These are phyloP conservation scores for Quillaja saponaria DNA, from an alignment of 306 rosid species.

Conservation along the genomic window DNA sequence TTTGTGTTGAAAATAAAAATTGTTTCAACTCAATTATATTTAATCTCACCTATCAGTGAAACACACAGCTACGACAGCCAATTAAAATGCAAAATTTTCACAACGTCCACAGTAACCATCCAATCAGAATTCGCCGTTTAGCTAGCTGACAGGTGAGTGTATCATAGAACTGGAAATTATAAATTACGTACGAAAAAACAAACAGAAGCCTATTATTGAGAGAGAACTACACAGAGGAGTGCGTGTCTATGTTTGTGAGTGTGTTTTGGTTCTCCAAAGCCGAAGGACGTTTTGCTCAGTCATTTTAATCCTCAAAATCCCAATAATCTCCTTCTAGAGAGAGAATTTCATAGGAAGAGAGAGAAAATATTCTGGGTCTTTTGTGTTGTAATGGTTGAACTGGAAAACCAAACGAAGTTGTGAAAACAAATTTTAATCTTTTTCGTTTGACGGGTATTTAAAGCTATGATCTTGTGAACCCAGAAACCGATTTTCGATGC, in stretches of 20 bases:
- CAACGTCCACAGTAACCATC: neutral
- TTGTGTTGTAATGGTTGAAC: conserved; percentile 64
- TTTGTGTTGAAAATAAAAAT: conserved; percentile 12
- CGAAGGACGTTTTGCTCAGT: conserved; percentile 51
- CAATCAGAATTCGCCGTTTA: conserved; percentile 20
- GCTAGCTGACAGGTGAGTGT: conserved; percentile 24
- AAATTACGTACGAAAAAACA: conserved; percentile 37
- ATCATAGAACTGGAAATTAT: conserved; percentile 30
- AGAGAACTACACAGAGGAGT: conserved; percentile 41
- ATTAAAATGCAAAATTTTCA: conserved; percentile 9
- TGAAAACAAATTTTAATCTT: conserved; percentile 37
- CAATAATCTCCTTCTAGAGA: conserved; percentile 65
- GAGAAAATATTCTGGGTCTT: conserved; percentile 39
- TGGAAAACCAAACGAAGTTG: conserved; percentile 49
- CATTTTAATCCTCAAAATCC: conserved; percentile 55
- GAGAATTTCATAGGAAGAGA: conserved; percentile 38
- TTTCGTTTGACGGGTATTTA: conserved; percentile 41
- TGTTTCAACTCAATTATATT: conserved; percentile 13
- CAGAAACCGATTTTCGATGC: conserved; percentile 68
- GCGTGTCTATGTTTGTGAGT: conserved; percentile 29
- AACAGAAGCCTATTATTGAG: conserved; percentile 58
- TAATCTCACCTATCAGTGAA: conserved; percentile 25
- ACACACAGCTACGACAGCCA: conserved; percentile 36
- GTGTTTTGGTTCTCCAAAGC: conserved; percentile 46
- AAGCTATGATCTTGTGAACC: conserved; percentile 65